Evolutionary conservation across 1,284 basidiomycete genomes (phyloP).

Genomic region (Neonothopanus nambi): DNA sequence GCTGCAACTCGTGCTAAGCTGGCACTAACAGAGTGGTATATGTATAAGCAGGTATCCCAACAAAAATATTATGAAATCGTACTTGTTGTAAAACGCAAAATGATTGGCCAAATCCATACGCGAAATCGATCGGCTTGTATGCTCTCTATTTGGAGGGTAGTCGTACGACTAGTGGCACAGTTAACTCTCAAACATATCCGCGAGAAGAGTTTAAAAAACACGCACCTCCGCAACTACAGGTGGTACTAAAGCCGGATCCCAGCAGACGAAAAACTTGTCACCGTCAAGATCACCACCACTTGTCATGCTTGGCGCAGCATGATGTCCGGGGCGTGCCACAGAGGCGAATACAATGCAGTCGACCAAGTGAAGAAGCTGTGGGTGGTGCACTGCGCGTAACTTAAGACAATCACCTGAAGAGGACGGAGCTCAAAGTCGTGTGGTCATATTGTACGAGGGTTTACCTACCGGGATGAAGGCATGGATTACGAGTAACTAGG

Average conservation of each 20-base stretch:
- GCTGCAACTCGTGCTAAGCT: slow-evolving; percentile 54
- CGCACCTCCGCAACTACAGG: slow-evolving; percentile 50
- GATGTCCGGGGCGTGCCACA: slow-evolving; percentile 52
- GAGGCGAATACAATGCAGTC: slow-evolving; percentile 69
- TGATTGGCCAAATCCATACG: slow-evolving; percentile 58
- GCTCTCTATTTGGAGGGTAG: slow-evolving; percentile 62
- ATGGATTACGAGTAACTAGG: slow-evolving; percentile 64
- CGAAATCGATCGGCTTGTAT: slow-evolving; percentile 43
- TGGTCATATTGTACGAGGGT: not conserved
- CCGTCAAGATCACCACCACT: slow-evolving; percentile 66
- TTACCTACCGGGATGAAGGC: slow-evolving; percentile 57
- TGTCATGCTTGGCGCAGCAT: slow-evolving; percentile 66
- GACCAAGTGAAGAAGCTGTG: slow-evolving; percentile 51
- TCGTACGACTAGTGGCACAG: slow-evolving; percentile 52
- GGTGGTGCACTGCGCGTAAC: slow-evolving; percentile 53
- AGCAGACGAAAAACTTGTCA: slow-evolving; percentile 68
- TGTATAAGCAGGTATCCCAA: not conserved
- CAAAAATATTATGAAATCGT: slow-evolving; percentile 17
- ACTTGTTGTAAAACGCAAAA: slow-evolving; percentile 67
- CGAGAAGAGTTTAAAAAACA: not conserved
- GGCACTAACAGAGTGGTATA: slow-evolving; percentile 36
- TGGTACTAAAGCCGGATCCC: slow-evolving; percentile 66
- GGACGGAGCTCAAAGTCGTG: not conserved
- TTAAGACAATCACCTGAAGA: slow-evolving; percentile 62
- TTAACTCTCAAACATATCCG: not conserved